Evolutionary conservation across 345 rosid genomes (phyloP).

Genomic region (Hibiscus trionum): DNA sequence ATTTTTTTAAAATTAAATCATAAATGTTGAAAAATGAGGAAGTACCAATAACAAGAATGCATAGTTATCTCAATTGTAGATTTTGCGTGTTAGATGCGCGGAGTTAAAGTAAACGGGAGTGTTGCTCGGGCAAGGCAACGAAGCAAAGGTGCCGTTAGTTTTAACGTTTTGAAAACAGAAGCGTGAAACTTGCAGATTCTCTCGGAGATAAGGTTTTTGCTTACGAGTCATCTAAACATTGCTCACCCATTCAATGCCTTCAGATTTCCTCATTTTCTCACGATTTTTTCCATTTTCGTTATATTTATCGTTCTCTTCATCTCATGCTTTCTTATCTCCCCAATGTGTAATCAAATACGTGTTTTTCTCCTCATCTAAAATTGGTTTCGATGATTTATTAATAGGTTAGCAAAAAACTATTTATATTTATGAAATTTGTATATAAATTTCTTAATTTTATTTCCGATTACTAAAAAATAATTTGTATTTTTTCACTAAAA

Average conservation of each 20-base stretch:
- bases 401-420: not conserved
- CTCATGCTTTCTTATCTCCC: not conserved
- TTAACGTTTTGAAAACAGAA: not conserved
- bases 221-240: not conserved
- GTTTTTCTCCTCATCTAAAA: too few relatives aligned
- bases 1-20: too few relatives aligned
- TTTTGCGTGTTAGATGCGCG: slow-evolving; percentile 18
- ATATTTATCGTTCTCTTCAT: not conserved
- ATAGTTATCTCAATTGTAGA: too few relatives aligned
- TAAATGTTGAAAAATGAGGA: too few relatives aligned
- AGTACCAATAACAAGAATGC: too few relatives aligned
- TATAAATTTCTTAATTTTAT: too few relatives aligned
- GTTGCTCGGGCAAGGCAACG: not conserved
- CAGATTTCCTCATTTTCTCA: slow-evolving; percentile 2
- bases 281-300: not conserved
- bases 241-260: slow-evolving; percentile 4
- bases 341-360: too few relatives aligned
- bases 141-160: not conserved
- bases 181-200: slow-evolving; percentile 7
- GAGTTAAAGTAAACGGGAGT: not conserved
- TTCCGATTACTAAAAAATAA: too few relatives aligned
- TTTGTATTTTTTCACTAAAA: too few relatives aligned
- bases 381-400: too few relatives aligned
- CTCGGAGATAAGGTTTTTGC: slow-evolving; percentile 11
- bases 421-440: too few relatives aligned